Base-by-base conservation (phyloP, 805 yeast genomes). In the Yamadazyma philogaea region DNA sequence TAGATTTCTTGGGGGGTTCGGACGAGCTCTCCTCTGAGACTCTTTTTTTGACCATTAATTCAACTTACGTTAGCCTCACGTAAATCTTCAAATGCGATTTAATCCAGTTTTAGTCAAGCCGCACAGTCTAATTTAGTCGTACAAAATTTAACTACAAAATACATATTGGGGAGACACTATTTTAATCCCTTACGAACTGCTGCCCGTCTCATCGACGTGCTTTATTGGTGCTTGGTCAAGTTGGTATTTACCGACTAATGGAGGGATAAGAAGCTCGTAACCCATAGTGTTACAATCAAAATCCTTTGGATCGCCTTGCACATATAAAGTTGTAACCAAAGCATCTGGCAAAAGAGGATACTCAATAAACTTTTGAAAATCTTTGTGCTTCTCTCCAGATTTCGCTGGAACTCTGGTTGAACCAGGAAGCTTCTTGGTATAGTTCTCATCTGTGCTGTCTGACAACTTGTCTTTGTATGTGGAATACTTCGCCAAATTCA, bases 231-330 rank as follows among this genome's bases (percentile, higher is more conserved):
- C 56, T 10, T 53, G 45, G 18, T 63, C 66, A 50, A 70, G 57
- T 39, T 53, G 45, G 35, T 52, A 63, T 28, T 58, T 58, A 3
- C 61, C 72, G 12, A 57, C 52, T 40, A 81, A 63, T 30, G 72
- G 73, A 2, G 97, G 96, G 45, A 90, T 77, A 40, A 82, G 64
- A 34, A 87, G 60, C 53, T 83, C 84, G 61, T 87, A 90, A 30
- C 72, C 82, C 19, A 71, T 70, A 1, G 91, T 81, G 21, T 70
- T 61, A 21, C 85, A 78, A 3, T 66, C 59, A 1, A 64, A 48
- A 44, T 78, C 71, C 2, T 49, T 51, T 11, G 70, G 69, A 46
- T 86, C 82, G 38, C 71, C 72, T 58, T 89, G 96, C 33, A 87
- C 84, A 52, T 83, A 88, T 28, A 89, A 62, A 1, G 87, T 79